Evolutionary conservation across 2,329 filamentous ascomycete genomes (phyloP), one percentile per base, ranked within the genome.

Genomic region (Cyphellophora attinorum): DNA sequence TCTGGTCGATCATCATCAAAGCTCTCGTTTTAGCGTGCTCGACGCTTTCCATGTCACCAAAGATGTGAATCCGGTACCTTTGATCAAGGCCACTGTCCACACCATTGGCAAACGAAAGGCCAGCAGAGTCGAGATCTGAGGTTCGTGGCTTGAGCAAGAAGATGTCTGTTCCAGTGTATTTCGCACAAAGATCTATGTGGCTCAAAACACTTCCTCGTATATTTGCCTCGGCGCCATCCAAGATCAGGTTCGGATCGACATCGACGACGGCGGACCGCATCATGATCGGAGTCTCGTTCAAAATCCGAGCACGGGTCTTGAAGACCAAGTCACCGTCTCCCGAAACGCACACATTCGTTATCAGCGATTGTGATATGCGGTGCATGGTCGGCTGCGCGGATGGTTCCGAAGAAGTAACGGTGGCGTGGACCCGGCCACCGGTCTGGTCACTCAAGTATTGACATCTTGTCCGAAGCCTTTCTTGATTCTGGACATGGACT

Each of bases 21-120:
- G 95, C 79, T 46, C 91, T 77, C 12, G 89, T 94, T 70, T 98
- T 98, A 36, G 91, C 91, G 61, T 96, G 89, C 60, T 98, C 91
- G 17, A 85, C 82, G 47, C 86, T 94, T 63, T 96, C 78, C 60
- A 91, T 81, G 56, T 98, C 91, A 35, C 91, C 89, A 52, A 91
- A 98, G 46, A 98, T 93, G 50, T 85, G 83, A 41, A 95, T 81
- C 54, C 89, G 79, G 67, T 93, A 86, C 49, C 89, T 78, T 58
- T 91, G 84, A 58, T 95, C 88, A 50, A 79, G 67, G 51, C 85
- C 81, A 48, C 83, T 83, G 52, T 91, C 79, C 52, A 91, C 79
- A 23, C 77, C 76, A 52, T 85, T 83, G 18, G 75, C 74, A 55
- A 79, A 77, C 46, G 83, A 85, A 15, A 33, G 35, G 21, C 32